Evolutionary conservation across 768 basidiomycete species (phyloP).

Genomic region (Lactarius tabidus): DNA sequence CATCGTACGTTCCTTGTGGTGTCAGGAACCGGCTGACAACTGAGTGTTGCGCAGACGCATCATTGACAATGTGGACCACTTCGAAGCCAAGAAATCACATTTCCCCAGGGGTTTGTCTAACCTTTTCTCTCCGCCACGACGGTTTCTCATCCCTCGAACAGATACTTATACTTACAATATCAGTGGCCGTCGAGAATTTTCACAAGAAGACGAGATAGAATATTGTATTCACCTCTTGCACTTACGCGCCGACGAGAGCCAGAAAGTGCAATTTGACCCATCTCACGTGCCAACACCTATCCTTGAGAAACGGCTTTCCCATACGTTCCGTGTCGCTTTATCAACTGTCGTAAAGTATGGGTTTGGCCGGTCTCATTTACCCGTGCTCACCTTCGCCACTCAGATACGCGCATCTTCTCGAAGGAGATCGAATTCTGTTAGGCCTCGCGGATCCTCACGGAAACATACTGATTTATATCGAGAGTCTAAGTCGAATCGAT

Average conservation of each 20-base stretch:
- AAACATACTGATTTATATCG: slow-evolving; percentile 17
- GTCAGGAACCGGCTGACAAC: neutral
- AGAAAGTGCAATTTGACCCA: slow-evolving; percentile 19
- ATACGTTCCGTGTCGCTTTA: too few relatives aligned
- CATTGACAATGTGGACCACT: neutral
- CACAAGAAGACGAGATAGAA: slow-evolving; percentile 13
- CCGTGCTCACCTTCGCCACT: neutral
- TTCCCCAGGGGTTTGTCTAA: neutral
- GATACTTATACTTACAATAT: slow-evolving; percentile 9
- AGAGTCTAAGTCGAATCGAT: slow-evolving; percentile 9
- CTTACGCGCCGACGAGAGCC: slow-evolving; percentile 12
- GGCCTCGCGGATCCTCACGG: slow-evolving; percentile 6
- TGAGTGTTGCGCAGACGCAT: neutral
- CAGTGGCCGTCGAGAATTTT: slow-evolving; percentile 8
- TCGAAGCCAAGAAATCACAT: neutral
- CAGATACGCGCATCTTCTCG: slow-evolving; percentile 21
- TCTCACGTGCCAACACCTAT: slow-evolving; percentile 16
- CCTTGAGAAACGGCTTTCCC: neutral
- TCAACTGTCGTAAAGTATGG: slow-evolving; percentile 4
- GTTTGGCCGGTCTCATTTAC: neutral
- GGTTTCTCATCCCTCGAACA: neutral
- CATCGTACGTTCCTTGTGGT: slow-evolving; percentile 1
- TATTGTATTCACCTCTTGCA: slow-evolving; percentile 7
- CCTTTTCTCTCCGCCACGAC: too few relatives aligned
- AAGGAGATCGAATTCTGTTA: slow-evolving; percentile 15